A percentile compares a stretch with the other conserved stretches of the same genome.
Conservation (phyloP, 2,329 filamentous ascomycete genomes). For the Pezizomycotina sp. region DNA sequence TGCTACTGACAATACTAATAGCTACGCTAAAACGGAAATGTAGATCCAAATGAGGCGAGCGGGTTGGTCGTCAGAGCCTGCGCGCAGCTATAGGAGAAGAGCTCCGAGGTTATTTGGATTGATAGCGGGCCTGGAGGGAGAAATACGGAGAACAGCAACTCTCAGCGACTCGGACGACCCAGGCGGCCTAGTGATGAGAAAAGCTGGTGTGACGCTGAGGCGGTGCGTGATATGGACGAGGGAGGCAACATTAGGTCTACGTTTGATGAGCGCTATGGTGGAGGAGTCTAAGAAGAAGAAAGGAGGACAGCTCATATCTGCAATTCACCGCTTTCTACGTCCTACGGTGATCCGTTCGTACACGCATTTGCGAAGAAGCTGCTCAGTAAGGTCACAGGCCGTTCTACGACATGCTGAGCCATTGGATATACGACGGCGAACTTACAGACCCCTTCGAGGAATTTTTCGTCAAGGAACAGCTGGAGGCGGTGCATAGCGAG, state of each 20-base stretch:
- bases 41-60: slow-evolving; percentile 20
- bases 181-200: slow-evolving; percentile 51
- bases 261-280: slow-evolving; percentile 84
- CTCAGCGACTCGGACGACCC: slow-evolving; percentile 53
- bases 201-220: slow-evolving; percentile 82
- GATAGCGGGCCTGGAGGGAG: slow-evolving; percentile 79
- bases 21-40: too few relatives aligned
- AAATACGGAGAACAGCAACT: slow-evolving; percentile 68
- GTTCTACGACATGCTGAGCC: slow-evolving; percentile 88
- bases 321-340: slow-evolving; percentile 90
- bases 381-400: slow-evolving; percentile 72
- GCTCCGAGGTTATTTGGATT: slow-evolving; percentile 76
- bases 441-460: slow-evolving; percentile 89
- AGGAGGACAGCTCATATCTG: slow-evolving; percentile 78
- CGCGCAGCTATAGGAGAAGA: slow-evolving; percentile 72
- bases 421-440: slow-evolving; percentile 98
- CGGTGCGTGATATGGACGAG: slow-evolving; percentile 93
- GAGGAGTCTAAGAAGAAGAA: slow-evolving; percentile 73
- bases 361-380: slow-evolving; percentile 82
- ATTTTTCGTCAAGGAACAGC: slow-evolving; percentile 81
- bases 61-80: slow-evolving; percentile 77
- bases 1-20: too few relatives aligned
- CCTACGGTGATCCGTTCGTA: slow-evolving; percentile 89
- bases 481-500: slow-evolving; percentile 28
- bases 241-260: slow-evolving; percentile 87